Percentiles rank a stretch among this genome's conserved stretches.
phyloP scores from a whole-genome alignment of 1,284 basidiomycete genomes.

The Athelia sp. region DNA sequence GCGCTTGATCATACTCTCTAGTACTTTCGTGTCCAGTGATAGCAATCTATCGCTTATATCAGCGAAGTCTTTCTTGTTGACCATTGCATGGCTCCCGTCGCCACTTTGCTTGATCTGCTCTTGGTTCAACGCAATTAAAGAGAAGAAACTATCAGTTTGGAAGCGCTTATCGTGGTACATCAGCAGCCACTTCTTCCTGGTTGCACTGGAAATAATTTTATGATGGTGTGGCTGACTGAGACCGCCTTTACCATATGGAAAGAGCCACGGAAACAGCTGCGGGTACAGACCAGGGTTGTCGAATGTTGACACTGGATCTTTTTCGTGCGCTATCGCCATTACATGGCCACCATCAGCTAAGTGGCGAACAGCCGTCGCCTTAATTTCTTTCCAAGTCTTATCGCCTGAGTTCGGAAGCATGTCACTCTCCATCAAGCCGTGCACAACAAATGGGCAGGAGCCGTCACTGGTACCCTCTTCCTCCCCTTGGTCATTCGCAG shows the following conservation, averaged over 20 bases:
- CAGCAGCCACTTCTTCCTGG: slow-evolving; percentile 18
- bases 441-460: slow-evolving; percentile 29
- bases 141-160: slow-evolving; percentile 28
- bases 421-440: slow-evolving; percentile 25
- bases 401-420: too few species aligned
- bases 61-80: slow-evolving; percentile 15
- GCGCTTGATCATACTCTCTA: too few species aligned
- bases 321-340: slow-evolving; percentile 14
- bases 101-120: too few species aligned
- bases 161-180: slow-evolving; percentile 36
- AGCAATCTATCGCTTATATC: too few species aligned
- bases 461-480: slow-evolving; percentile 26
- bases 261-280: slow-evolving; percentile 28
- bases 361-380: slow-evolving; percentile 14
- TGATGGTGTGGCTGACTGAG: slow-evolving; percentile 13
- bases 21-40: too few species aligned
- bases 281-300: slow-evolving; percentile 21
- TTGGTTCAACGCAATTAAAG: slow-evolving; percentile 35
- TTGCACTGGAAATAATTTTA: slow-evolving; percentile 10
- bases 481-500: slow-evolving; percentile 21
- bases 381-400: slow-evolving; percentile 4
- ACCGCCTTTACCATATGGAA: slow-evolving; percentile 30
- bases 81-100: slow-evolving; percentile 29
- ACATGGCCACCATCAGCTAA: slow-evolving; percentile 11
- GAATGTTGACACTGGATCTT: slow-evolving; percentile 14